Evolutionary conservation across 768 basidiomycete species (phyloP).

Genomic region (Mycena pura): DNA sequence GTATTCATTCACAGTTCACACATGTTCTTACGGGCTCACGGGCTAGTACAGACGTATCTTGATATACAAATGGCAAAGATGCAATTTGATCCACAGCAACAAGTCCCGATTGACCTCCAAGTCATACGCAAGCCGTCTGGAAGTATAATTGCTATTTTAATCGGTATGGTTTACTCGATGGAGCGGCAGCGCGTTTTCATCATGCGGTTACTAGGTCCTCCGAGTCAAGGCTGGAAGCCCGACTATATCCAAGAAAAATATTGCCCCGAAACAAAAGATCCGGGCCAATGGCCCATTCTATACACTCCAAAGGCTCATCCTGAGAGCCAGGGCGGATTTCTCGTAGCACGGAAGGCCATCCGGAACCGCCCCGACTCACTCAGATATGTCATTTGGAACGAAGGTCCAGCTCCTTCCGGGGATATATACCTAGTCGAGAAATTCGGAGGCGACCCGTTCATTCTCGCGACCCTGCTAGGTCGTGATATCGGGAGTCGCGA

Average conservation of each 20-base stretch:
- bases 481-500: not conserved
- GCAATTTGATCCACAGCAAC: not conserved
- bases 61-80: not conserved
- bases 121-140: slow-evolving; percentile 2
- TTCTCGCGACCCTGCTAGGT: slow-evolving; percentile 10
- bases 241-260: not conserved
- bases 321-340: not conserved
- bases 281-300: not conserved
- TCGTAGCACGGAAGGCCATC: slow-evolving; percentile 1
- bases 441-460: not conserved
- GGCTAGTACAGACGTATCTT: not conserved
- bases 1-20: not conserved
- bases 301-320: not conserved
- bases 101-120: not conserved
- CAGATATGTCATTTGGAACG: not conserved
- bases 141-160: not conserved
- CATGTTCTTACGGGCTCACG: not conserved
- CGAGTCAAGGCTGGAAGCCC: too few relatives aligned
- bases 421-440: slow-evolving; percentile 13
- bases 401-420: not conserved
- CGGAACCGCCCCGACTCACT: not conserved
- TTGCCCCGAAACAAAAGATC: not conserved
- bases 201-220: not conserved
- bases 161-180: not conserved
- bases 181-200: not conserved